Evolutionary conservation across 225 moss, liverwort and hornwort species (phyloP), one percentile per base, ranked within the genome.

Genomic region (Pseudisothecium myosuroides): DNA sequence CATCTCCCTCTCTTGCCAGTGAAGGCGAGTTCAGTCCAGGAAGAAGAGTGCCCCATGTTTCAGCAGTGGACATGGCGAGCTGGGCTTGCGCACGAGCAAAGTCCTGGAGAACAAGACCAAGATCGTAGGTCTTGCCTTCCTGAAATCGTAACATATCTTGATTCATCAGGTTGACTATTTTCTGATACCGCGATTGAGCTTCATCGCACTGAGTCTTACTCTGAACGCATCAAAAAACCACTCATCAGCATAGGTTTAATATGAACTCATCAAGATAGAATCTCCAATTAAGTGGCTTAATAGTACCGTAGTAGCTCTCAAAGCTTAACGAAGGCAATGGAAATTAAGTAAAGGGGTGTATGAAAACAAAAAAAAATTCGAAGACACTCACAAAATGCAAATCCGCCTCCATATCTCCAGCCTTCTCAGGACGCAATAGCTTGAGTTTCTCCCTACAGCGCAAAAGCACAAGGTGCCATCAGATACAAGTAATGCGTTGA

Each of bases 51-150:
- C 94, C 95, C 98, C 98, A 99, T 49, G 95, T 96, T 61, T 95
- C 96, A 71, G 97, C 97, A 79, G 96, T 95, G 72, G 95, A 96
- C 84, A 89, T 89, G 86, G 97, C 96, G 55, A 97, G 88, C 82
- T 96, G 96, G 81, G 95, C 98, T 91, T 99, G 98, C 20, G 94
- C 97, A 85, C 95, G 90, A 66, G 98, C 96, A 91, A 99, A 99
- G 84, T 95, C 93, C 90, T 96, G 95, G 85, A 99, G 92, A 78
- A 99, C 96, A 88, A 93, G 88, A 84, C 99, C 99, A 86, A 99
- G 91, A 90, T 99, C 99, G 65, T 89, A 93, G 63, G 97, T 95
- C 88, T 99, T 99, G 88, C 94, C 90, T 92, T 97, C 97, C 87
- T 99, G 99, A 90, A 99, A 99, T 65, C 96, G 94, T 71, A 94